Conservation (phyloP, 1,284 basidiomycete genomes). For the Fomitopsis schrenkii region DNA sequence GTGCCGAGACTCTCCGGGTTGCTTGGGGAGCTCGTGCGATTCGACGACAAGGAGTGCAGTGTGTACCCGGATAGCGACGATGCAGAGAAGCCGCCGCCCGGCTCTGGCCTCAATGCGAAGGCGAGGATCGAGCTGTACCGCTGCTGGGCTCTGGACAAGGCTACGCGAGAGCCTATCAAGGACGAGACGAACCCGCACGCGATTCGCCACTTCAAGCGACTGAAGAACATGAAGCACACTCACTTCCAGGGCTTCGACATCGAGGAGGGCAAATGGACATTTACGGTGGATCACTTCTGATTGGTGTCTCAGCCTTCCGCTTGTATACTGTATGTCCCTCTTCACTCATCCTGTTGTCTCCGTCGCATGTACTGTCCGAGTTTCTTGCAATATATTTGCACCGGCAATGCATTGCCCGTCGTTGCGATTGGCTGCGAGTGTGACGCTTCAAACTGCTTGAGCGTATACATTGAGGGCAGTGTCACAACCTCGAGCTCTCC, state of each 20-base stretch:
- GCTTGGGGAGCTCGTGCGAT: conserved; percentile 84
- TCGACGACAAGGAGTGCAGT: conserved; percentile 88
- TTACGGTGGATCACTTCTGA: conserved; percentile 90
- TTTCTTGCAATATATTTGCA: not conserved
- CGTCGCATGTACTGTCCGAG: not conserved
- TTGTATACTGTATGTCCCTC: not conserved
- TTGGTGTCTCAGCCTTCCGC: not conserved
- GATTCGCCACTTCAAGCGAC: conserved; percentile 77
- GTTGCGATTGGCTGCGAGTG: too few relatives aligned
- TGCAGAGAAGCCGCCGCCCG: conserved; percentile 75
- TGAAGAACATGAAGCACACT: conserved; percentile 85
- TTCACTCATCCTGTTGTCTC: conserved; percentile 5
- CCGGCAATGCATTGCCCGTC: too few relatives aligned
- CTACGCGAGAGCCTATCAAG: conserved; percentile 87
- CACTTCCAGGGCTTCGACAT: conserved; percentile 83
- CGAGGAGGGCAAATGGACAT: conserved; percentile 86
- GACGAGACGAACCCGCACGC: conserved; percentile 74
- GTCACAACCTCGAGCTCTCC: too few relatives aligned
- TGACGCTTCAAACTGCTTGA: too few relatives aligned
- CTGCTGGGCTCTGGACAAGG: conserved; percentile 92
- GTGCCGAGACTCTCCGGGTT: conserved; percentile 79
- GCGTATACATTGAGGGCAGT: too few relatives aligned
- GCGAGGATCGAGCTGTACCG: conserved; percentile 78
- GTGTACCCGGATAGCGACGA: conserved; percentile 91
- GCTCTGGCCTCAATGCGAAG: conserved; percentile 87